Evolutionary conservation across 2,329 filamentous ascomycete genomes (phyloP), one percentile per base, ranked within the genome.

Genomic region (Shiraia sp.): DNA sequence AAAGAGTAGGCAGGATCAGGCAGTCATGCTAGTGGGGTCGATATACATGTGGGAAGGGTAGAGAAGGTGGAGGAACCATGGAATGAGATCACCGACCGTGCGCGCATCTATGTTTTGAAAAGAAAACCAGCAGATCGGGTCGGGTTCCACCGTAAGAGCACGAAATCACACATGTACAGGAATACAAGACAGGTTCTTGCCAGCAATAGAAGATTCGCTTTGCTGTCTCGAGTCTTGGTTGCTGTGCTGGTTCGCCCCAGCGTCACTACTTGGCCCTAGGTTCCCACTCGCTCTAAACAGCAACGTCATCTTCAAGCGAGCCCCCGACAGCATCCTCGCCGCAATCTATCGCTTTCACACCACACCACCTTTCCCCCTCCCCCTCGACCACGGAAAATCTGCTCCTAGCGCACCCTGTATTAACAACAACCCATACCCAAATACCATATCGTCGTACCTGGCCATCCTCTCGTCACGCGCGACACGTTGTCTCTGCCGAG

Each of bases 221-320:
- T 12, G 2, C 15, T n/a, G n/a, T n/a, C 15, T 16, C 2, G 9
- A 6, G n/a, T 31, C n/a, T 7, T 24, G 17, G 25, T 36, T 26
- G 32, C 40, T 19, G 27, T 39, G 36, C 42, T 27, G 25, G 49
- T 39, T 36, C 38, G 40, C 45, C 40, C 40, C 37, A 47, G 46
- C 46, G 49, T 52, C 46, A 42, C 46, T 49, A 23, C 16, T 33
- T 10, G 29, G n/a, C 14, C 15, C 15, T 9, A 26, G 39, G 45
- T 38, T 45, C 30, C 41, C 29, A 25, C 27, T 43, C 27, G 36
- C 29, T 30, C 38, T n/a, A 40, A 32, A 22, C 16, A 34, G 45
- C 45, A 44, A 51, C 48, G 49, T 52, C 49, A 52, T 52, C 43
- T 31, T 12, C 42, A 33, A 49, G 45, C 42, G 33, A 44, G 38